Base-by-base conservation (phyloP, 176 grass and related monocot genomes). In the Ampelocalamus luodianensis region DNA sequence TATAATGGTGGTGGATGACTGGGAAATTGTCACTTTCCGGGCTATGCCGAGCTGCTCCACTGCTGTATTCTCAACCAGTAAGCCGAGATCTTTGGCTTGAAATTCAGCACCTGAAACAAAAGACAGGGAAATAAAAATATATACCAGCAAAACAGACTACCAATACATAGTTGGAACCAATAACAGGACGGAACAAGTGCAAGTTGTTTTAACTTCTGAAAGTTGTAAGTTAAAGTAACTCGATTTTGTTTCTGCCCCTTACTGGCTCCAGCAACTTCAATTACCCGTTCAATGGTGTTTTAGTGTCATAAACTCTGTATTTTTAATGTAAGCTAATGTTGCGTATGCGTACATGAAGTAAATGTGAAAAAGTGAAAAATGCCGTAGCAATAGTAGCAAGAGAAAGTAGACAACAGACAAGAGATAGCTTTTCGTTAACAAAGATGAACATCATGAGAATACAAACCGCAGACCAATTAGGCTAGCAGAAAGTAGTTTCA, bases 41-140 rank as follows among this genome's bases (percentile, higher is more conserved):
- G 92, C 92, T 22, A 85, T 77, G 75, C 95, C 95, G 1, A 97
- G 90, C 68, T 94, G 95, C 39, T 97, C 95, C 45, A 97, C 87
- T 71, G 90, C 76, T 64, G 92, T 89, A 68, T 88, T 91, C 85
- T 97, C 95, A 80, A 94, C 71, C 42, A 97, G 49, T 48, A 90
- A 77, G 22, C 95, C 92, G 11, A 97, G 84, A 48, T 97, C 95
- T 92, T 97, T 97, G 3, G 95, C 93, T 85, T 93, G 95, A 74
- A 91, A 94, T 76, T 97, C 95, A 83, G 95, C 95, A 86, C 95
- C 95, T 97, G 81, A 73, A 64, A 73, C 27, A 15, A 59, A 78
- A 58, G 11, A 79, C 15, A 49, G 3, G 34, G 6, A 69, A 34
- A 89, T 1, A 50, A 18, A 37, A 37, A 20, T 15, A 72, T 20